phyloP scores from a whole-genome alignment of 352 stramenopile species.

The Phytophthora cactorum region DNA sequence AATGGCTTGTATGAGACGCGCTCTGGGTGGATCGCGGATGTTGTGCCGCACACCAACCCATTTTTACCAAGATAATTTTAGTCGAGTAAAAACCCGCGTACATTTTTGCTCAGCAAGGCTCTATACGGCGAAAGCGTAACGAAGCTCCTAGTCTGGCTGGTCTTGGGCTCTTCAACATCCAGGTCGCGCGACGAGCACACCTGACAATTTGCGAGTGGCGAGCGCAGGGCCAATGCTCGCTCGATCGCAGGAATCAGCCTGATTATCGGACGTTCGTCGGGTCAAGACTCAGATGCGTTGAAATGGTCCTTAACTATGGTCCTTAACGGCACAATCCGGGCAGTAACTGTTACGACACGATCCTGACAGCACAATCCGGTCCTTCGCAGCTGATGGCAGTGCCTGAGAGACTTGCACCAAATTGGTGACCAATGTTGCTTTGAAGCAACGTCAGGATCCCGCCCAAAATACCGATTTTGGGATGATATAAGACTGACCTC shows the following conservation, averaged over 20 bases:
- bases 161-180: constrained; percentile 4
- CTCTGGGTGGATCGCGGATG: background rate
- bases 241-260: constrained; percentile 7
- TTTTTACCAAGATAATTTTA: background rate
- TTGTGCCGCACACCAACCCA: constrained; percentile 6
- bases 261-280: background rate
- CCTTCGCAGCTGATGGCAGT: too few species aligned
- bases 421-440: too few species aligned
- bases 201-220: too few species aligned
- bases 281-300: constrained; percentile 8
- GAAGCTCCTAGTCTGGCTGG: background rate
- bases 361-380: too few species aligned
- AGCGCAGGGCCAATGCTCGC: background rate
- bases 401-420: too few species aligned
- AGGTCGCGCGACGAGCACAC: background rate
- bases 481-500: too few species aligned
- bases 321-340: background rate
- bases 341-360: too few species aligned
- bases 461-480: too few species aligned
- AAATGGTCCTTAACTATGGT: too few species aligned
- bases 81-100: constrained; percentile 4
- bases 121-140: background rate
- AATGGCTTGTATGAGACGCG: background rate
- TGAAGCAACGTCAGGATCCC: too few species aligned
- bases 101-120: background rate